Conservation (phyloP, 306 rosid genomes). For the Luffa aegyptiaca region DNA sequence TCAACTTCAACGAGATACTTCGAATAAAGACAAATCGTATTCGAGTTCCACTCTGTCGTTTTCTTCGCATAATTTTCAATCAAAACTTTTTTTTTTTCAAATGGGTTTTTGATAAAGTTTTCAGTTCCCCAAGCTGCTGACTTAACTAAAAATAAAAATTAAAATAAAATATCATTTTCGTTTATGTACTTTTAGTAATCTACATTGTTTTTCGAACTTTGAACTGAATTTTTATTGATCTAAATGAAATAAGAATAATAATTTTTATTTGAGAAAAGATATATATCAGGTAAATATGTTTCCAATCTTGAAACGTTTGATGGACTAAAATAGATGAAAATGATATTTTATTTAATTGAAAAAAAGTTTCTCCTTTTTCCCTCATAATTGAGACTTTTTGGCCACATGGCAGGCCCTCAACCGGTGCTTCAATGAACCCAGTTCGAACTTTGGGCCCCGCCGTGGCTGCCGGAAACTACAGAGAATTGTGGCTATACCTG, state of each 20-base stretch:
- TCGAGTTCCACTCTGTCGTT: neutral
- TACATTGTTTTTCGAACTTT: too few relatives aligned
- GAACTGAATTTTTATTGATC: too few relatives aligned
- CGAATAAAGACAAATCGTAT: neutral
- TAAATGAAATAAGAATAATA: too few relatives aligned
- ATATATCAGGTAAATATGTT: too few relatives aligned
- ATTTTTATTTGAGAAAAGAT: too few relatives aligned
- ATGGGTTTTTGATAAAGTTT: neutral
- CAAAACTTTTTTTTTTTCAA: neutral
- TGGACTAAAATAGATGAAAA: too few relatives aligned
- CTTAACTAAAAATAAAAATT: neutral
- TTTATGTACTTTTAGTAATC: too few relatives aligned
- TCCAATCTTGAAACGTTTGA: too few relatives aligned
- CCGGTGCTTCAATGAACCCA: constrained; percentile 93
- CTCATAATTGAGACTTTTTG: neutral
- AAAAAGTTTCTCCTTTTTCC: neutral
- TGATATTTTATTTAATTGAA: neutral
- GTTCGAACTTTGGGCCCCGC: constrained; percentile 98
- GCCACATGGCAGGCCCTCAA: constrained; percentile 42
- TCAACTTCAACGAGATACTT: neutral
- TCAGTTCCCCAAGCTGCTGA: neutral
- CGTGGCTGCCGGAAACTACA: constrained; percentile 73
- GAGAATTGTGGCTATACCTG: constrained; percentile 57
- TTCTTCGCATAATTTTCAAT: neutral
- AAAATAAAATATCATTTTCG: too few relatives aligned